A percentile compares a stretch with the other conserved stretches of the same genome.
Conservation (phyloP, 257 asterid genomes). For the Scutellaria barbata region DNA sequence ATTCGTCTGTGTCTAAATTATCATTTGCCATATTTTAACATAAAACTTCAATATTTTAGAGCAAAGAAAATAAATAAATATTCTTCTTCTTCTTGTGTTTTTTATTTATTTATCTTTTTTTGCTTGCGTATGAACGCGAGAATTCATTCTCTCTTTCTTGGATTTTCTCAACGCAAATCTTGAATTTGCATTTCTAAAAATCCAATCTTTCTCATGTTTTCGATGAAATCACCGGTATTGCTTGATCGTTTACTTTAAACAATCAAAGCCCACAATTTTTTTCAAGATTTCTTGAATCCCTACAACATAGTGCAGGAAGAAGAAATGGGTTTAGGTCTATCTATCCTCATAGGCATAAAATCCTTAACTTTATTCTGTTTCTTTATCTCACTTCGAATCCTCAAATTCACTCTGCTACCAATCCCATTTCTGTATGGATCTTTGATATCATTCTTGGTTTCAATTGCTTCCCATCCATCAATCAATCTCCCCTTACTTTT, state of each 20-base stretch:
- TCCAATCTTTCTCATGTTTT: background rate
- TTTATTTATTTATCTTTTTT: no score
- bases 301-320: background rate
- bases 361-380: constrained; percentile 57
- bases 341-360: constrained; percentile 71
- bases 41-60: no score
- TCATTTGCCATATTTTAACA: no score
- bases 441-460: constrained; percentile 68
- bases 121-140: no score
- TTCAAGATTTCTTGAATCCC: background rate
- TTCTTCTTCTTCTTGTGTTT: no score
- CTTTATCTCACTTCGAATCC: constrained; percentile 53
- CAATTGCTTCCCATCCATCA: constrained; percentile 82
- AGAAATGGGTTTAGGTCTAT: constrained; percentile 78
- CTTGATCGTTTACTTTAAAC: background rate
- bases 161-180: background rate
- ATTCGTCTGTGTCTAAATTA: no score
- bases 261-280: background rate
- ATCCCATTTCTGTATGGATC: constrained; percentile 77
- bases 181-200: background rate
- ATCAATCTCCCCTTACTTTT: constrained; percentile 79
- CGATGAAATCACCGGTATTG: background rate
- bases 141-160: no score
- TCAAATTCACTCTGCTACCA: constrained; percentile 57
- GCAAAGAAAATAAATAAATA: no score